Evolutionary conservation across 2,329 filamentous ascomycete genomes (phyloP), one percentile per base, ranked within the genome.

Genomic region (Phyllachora maydis): DNA sequence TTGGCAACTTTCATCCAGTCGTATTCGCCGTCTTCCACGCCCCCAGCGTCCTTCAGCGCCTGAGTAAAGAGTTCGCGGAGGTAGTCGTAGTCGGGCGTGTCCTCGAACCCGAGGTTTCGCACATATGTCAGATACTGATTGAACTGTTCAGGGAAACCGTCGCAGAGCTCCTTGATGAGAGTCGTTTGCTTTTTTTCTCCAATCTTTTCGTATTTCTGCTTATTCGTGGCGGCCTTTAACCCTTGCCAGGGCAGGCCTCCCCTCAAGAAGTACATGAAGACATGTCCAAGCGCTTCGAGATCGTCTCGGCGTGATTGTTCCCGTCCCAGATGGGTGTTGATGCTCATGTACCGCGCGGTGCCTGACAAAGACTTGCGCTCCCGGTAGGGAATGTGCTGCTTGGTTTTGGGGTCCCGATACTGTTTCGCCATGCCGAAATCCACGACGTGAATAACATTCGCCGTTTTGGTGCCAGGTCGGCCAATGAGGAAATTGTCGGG

Each of bases 151-250:
- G 88, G 85, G 52, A 91, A 95, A 24, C 81, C 76, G 38, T 93
- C 83, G 46, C 85, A 95, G 10, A 98, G 67, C 40, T 98, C 88
- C 56, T 93, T 92, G 55, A 98, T 90, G 4, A 69, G 67, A 12
- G 88, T 95, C 0, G 85, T 93, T 56, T 95, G 88, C 60, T 98
- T 98, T 74, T 98, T 95, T 61, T 98, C 85, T 21, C 88, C 88
- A 50, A 98, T 98, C 65, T 95, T 95, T 56, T 98, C 88, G 47
- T 98, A 98, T 56, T 98, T 98, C 47, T 98, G 88, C 67, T 98
- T 74, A 49, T 75, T 75, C 22, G 70, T 75, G 15, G 68, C 70
- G 45, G 70, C 69, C 53, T 76, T 76, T 32, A 77, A 53, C 7
- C 69, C 70, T 43, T 77, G 69, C 70, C 71, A 77, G 17, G 71